These are phyloP conservation scores for Raphanus hybrid DNA, from an alignment of 441 rosid genomes.

Conservation along the genomic window DNA sequence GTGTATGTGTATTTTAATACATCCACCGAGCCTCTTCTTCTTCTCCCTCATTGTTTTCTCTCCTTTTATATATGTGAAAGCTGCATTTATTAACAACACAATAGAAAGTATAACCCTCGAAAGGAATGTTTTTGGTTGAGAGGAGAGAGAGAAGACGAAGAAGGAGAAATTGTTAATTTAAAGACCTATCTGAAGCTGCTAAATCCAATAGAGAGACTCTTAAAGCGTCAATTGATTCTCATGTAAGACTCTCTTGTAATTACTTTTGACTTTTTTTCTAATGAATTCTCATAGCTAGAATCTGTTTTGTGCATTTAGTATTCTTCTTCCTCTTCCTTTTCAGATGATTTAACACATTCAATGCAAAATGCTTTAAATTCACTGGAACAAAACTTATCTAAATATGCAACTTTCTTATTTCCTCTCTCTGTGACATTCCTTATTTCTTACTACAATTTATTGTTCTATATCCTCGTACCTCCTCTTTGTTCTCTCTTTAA, in stretches of 20 bases:
- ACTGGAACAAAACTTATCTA: slow-evolving; percentile 21
- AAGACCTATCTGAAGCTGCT: slow-evolving; percentile 17
- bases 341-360: slow-evolving; percentile 51
- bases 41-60: slow-evolving; percentile 17
- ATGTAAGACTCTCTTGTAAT: slow-evolving; percentile 50
- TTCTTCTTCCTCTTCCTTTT: slow-evolving; percentile 20
- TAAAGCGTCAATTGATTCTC: slow-evolving; percentile 57
- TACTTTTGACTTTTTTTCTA: slow-evolving; percentile 20
- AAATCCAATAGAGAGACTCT: slow-evolving; percentile 53
- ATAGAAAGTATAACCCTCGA: slow-evolving; percentile 16
- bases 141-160: neutral
- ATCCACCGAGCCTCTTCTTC: slow-evolving; percentile 29
- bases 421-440: slow-evolving; percentile 34
- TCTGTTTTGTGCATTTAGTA: slow-evolving; percentile 48
- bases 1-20: neutral
- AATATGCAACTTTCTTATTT: slow-evolving; percentile 25
- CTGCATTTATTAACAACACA: slow-evolving; percentile 17
- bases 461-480: slow-evolving; percentile 40
- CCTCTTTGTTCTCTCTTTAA: slow-evolving; percentile 33
- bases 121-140: slow-evolving; percentile 39
- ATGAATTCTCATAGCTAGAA: slow-evolving; percentile 23
- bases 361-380: slow-evolving; percentile 53
- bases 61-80: slow-evolving; percentile 13
- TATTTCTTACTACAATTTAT: slow-evolving; percentile 25
- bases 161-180: slow-evolving; percentile 19